Evolutionary conservation across 768 basidiomycete genomes (phyloP), one percentile per base, ranked within the genome.

Genomic region (Neoboletus magnificus): DNA sequence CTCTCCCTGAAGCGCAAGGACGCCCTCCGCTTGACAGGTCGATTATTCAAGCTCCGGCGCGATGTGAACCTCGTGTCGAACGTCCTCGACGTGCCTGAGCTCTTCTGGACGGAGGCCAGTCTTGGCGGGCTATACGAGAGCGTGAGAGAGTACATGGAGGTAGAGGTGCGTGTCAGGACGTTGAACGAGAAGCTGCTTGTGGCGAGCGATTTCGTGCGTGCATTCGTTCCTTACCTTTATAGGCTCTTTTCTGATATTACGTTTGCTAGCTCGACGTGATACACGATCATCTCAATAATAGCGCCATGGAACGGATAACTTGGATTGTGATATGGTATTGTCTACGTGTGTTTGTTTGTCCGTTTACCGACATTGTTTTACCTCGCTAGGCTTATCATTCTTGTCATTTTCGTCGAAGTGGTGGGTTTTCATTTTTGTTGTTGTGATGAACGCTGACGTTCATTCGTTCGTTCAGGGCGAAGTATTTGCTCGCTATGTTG

Each of bases 51-150:
- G 66, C 77, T 97, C 10, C 81, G 93, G 5, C 82, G 91, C 46
- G 93, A 96, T 60, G 86, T 97, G 27, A 96, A 95, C 63, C 76
- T 98, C 1, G 91, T 94, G 11, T 91, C 89, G 23, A 96, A 95
- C 64, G 92, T 98, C 30, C 79, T 98, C 2, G 95, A 98, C 66
- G 87, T 92, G 6, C 94, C 94, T 1, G 93, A 94, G 66, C 73
- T 98, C 44, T 98, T 98, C 71, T 97, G 94, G 95, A 87, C 85
- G 49, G 94, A 96, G 67, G 93, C 93, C 12, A 93, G 89, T 60
- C 73, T 96, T 62, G 89, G 89, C 64, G 88, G 85, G 29, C 71
- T 98, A 35, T 98, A 98, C 66, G 91, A 93, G 61, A 93, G 93
- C 0, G 93, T 95, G 45, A 77, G 93, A 54, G 94, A 94, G 62